These are phyloP conservation scores for Teunomyces pallodes DNA, from an alignment of 805 yeast genomes.

Conservation along the genomic window DNA sequence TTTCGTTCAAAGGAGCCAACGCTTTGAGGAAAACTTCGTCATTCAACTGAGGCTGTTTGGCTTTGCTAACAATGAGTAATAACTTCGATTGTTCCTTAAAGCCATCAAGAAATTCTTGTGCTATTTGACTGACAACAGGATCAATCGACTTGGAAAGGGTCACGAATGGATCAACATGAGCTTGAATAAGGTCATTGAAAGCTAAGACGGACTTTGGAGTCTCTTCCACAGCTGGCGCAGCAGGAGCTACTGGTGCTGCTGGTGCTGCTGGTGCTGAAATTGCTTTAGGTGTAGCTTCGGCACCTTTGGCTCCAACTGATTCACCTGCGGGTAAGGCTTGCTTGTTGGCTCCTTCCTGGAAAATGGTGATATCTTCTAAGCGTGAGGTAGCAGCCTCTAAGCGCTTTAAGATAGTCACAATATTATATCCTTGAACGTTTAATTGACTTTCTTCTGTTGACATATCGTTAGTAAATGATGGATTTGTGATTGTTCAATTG, in stretches of 20 bases:
- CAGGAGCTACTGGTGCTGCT: constrained; percentile 15
- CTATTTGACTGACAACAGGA: constrained; percentile 56
- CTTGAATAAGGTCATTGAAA: constrained; percentile 54
- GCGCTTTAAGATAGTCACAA: constrained; percentile 68
- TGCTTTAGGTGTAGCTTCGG: neutral
- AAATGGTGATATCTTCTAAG: constrained; percentile 81
- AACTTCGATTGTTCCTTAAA: constrained; percentile 60
- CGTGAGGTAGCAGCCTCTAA: constrained; percentile 93
- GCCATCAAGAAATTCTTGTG: constrained; percentile 47
- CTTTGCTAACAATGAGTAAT: constrained; percentile 53
- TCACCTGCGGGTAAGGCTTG: neutral
- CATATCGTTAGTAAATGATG: constrained; percentile 13
- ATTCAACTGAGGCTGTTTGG: constrained; percentile 63
- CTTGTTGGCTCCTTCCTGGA: constrained; percentile 59
- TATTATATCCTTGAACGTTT: constrained; percentile 78
- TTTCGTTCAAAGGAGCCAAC: constrained; percentile 66
- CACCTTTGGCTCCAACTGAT: neutral
- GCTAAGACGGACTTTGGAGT: constrained; percentile 46
- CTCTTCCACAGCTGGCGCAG: constrained; percentile 16
- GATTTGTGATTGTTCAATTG: neutral
- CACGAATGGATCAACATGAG: constrained; percentile 59
- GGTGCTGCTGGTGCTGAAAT: constrained; percentile 11
- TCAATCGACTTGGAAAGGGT: constrained; percentile 52
- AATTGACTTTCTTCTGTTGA: constrained; percentile 43
- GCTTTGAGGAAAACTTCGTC: constrained; percentile 54